phyloP scores from a whole-genome alignment of 129 eudicot species.

The Helianthus annuus region DNA sequence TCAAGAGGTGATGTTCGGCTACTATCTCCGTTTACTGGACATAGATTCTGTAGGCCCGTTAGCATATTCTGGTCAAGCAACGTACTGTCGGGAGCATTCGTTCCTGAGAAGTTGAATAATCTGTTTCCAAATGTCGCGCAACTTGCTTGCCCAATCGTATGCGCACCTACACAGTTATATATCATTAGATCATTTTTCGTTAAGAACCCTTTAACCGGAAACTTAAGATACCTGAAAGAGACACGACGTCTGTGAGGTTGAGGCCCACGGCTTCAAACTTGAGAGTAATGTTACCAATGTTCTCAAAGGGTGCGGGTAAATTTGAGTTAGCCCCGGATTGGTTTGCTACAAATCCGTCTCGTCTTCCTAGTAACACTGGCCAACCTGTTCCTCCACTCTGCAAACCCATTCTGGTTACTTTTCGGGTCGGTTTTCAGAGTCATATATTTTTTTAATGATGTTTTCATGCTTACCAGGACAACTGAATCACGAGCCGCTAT shows the following conservation, averaged over 20 bases:
- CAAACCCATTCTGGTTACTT: constrained; percentile 2
- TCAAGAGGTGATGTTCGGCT: constrained; percentile 35
- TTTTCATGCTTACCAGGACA: constrained; percentile 45
- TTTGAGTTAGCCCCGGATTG: constrained; percentile 50
- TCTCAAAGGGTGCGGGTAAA: constrained; percentile 70
- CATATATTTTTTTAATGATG: background rate
- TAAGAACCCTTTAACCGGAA: background rate
- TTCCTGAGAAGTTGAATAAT: constrained; percentile 39
- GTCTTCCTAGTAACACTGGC: constrained; percentile 51
- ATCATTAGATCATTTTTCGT: background rate
- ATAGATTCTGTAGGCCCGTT: constrained; percentile 37
- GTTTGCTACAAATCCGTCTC: constrained; percentile 58
- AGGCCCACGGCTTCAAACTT: constrained; percentile 66
- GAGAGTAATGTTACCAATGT: constrained; percentile 48
- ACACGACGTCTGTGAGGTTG: constrained; percentile 58
- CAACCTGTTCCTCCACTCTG: constrained; percentile 73
- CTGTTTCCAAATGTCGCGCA: constrained; percentile 38
- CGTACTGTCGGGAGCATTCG: constrained; percentile 38
- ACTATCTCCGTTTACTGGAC: constrained; percentile 32
- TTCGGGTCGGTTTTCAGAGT: constrained; percentile 5
- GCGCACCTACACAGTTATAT: constrained; percentile 32
- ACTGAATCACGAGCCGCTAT: constrained; percentile 84
- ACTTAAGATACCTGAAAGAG: constrained; percentile 59
- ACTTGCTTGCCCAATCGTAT: constrained; percentile 44
- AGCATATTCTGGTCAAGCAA: constrained; percentile 33